phyloP scores from a whole-genome alignment of 2,329 filamentous ascomycete species.

The Trichoderma koningiopsis region DNA sequence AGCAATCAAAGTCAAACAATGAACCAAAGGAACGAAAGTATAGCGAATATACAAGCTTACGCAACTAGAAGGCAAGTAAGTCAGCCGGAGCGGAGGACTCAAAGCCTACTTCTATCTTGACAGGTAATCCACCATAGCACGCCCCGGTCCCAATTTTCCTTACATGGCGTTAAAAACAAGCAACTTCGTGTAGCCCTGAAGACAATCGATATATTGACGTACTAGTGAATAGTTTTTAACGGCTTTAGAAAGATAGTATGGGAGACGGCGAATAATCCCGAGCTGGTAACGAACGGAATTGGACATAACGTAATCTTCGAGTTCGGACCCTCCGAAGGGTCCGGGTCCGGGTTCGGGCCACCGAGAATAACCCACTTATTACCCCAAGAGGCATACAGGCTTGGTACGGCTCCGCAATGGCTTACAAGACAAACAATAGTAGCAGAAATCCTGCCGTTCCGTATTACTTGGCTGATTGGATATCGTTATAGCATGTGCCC shows the following conservation, averaged over 20 bases:
- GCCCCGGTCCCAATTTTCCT: neutral
- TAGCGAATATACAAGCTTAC: neutral
- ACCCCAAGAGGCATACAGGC: neutral
- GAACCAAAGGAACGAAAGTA: neutral
- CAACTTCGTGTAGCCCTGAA: neutral
- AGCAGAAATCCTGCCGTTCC: neutral
- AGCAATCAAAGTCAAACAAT: neutral
- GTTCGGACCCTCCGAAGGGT: conserved; percentile 16
- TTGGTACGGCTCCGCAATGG: neutral
- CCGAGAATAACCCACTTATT: neutral
- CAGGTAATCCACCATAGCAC: neutral
- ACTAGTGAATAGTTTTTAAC: neutral
- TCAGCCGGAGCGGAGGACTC: conserved; percentile 17
- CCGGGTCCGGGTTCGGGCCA: conserved; percentile 8
- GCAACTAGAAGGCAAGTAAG: neutral
- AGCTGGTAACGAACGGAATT: neutral
- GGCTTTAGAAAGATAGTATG: neutral
- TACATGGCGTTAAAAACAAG: neutral
- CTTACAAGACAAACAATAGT: neutral
- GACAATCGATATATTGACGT: neutral
- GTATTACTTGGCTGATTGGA: neutral
- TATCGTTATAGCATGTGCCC: neutral
- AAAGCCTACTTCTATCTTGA: neutral
- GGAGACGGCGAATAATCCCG: neutral
- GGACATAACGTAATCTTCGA: neutral